Evolutionary conservation across 225 moss, liverwort and hornwort genomes (phyloP), one percentile per base, ranked within the genome.

Genomic region (Thuidium tamariscinum): DNA sequence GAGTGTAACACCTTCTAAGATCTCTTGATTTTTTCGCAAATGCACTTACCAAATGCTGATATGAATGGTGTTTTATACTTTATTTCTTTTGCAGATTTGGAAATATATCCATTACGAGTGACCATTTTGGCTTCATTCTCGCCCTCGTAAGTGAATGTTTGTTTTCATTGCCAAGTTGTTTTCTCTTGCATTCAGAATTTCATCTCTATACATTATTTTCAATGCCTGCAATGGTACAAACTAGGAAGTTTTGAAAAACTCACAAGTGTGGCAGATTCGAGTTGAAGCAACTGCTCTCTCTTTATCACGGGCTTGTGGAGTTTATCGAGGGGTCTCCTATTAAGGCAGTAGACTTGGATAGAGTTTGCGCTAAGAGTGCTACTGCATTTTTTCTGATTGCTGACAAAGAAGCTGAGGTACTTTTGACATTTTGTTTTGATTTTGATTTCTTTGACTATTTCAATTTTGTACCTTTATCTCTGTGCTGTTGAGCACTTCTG

Each of bases 291-390:
- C 60, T 95, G 55, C 44, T 95, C 23, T 85, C 94, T 77, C 91
- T 97, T 59, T 99, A 97, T 79, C 42, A 95, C 77, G 97, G 97
- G 68, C 89, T 95, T 80, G 98, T 96, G 87, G 93, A 93, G 84
- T 99, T 97, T 77, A 97, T 99, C 52, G 96, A 99, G 86, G 98
- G 98, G 42, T 96, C 97, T 69, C 96, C 97, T 57, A 94, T 94
- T 55, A 92, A 89, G 60, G 70, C 92, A 81, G 27, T 89, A 84
- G 97, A 97, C 89, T 90, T 99, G 48, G 92, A 95, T 66, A 96
- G 98, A 91, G 94, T 97, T 26, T 94, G 87, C 90, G 98, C 97
- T 42, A 89, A 92, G 59, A 90, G 79, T 86, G 98, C 97, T 52
- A 83, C 95, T 78, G 97, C 96, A 32, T 97, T 99, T 88, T 99